Percentiles rank a stretch among this genome's conserved stretches.
Evolutionary conservation across 495 filamentous ascomycete species (phyloP).

Genomic region (Daldinia bambusicola): DNA sequence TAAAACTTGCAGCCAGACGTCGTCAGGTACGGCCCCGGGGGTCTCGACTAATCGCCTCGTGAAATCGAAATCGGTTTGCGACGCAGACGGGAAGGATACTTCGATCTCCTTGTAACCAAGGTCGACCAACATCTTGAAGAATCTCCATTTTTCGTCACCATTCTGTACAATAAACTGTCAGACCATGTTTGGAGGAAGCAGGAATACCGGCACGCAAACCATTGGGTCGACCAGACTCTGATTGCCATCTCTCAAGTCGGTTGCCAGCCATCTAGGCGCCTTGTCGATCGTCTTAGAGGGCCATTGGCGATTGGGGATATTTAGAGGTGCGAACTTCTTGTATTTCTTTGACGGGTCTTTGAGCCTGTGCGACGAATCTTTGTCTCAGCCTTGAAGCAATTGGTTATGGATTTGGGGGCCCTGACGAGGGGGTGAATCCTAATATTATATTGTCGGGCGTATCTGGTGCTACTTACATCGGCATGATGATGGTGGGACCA

Average conservation of each 20-base stretch:
- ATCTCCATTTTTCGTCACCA: conserved; percentile 91
- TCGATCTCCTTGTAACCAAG: conserved; percentile 99
- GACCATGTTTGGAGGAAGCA: conserved; percentile 32
- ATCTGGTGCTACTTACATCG: conserved; percentile 44
- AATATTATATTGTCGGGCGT: conserved; percentile 11
- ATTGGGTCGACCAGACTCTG: conserved; percentile 89
- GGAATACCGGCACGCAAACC: conserved; percentile 60
- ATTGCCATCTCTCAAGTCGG: conserved; percentile 88
- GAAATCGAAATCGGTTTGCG: conserved; percentile 95
- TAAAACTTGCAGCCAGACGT: conserved; percentile 96
- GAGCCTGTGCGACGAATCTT: conserved; percentile 68
- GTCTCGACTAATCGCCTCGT: conserved; percentile 88
- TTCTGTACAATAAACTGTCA: conserved; percentile 64
- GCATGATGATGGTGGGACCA: conserved; percentile 43
- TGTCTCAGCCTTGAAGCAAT: background rate
- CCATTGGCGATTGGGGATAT: conserved; percentile 92
- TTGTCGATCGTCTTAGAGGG: conserved; percentile 81
- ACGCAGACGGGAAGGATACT: conserved; percentile 93
- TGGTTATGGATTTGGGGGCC: conserved; percentile 12
- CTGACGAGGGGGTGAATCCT: conserved; percentile 12
- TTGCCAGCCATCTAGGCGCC: conserved; percentile 85
- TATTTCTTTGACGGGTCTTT: conserved; percentile 96
- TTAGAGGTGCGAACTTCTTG: conserved; percentile 74
- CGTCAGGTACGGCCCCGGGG: conserved; percentile 84
- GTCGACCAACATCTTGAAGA: conserved; percentile 93